These are phyloP conservation scores for Xylariaceae sp. DNA, from an alignment of 2,329 filamentous ascomycete genomes.

Conservation along the genomic window DNA sequence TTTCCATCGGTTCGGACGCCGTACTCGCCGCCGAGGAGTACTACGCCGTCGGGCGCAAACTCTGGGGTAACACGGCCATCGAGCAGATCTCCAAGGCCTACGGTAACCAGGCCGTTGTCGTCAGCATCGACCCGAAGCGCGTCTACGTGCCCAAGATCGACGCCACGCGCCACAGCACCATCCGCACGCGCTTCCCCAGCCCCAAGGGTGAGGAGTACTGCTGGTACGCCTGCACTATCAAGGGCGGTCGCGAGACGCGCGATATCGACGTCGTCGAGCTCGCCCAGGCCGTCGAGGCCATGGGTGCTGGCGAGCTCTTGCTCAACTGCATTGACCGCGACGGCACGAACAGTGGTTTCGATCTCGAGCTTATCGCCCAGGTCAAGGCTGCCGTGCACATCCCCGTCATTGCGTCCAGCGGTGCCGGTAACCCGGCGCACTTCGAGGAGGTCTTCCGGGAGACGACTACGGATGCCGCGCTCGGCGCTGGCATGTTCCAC, in stretches of 20 bases:
- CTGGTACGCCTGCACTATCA: constrained; percentile 98
- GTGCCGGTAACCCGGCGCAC: constrained; percentile 80
- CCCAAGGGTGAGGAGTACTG: constrained; percentile 73
- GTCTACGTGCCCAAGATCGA: constrained; percentile 73
- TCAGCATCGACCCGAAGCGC: constrained; percentile 88
- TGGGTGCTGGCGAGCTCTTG: constrained; percentile 91
- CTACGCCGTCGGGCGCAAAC: constrained; percentile 61
- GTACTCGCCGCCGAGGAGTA: constrained; percentile 91
- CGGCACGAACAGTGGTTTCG: constrained; percentile 89
- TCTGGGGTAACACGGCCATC: constrained; percentile 82
- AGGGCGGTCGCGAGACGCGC: constrained; percentile 88
- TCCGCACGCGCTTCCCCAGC: constrained; percentile 65
- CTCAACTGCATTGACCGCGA: constrained; percentile 98
- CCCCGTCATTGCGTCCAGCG: constrained; percentile 91
- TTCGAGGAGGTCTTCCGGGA: constrained; percentile 85
- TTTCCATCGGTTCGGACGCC: constrained; percentile 92
- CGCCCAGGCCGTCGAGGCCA: constrained; percentile 82
- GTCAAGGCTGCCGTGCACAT: constrained; percentile 86
- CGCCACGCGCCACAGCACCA: constrained; percentile 66
- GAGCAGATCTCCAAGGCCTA: constrained; percentile 93
- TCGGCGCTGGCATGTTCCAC: constrained; percentile 98
- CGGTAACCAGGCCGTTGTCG: constrained; percentile 93
- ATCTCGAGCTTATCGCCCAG: constrained; percentile 81
- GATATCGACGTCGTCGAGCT: constrained; percentile 91
- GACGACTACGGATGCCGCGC: constrained; percentile 83